Percentiles rank a stretch among this genome's conserved stretches.
Conservation (phyloP, 305 asterid genomes). For the Fraxinus paxiana region DNA sequence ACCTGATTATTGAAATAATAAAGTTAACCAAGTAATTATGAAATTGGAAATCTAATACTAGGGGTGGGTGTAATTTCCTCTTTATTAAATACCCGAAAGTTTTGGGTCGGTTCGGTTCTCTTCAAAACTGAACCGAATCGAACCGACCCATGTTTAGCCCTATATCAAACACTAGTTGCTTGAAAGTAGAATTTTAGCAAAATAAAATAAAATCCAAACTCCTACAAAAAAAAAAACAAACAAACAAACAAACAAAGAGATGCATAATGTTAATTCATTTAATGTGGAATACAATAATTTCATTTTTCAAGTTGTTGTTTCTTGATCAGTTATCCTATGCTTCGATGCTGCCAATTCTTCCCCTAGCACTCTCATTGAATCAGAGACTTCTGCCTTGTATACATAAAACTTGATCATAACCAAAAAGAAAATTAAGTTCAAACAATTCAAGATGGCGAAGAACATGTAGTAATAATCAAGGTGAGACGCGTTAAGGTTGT, state of each 20-base stretch:
- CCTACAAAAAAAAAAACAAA: too few relatives aligned
- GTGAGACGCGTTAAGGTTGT: constrained; percentile 73
- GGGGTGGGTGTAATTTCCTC: too few relatives aligned
- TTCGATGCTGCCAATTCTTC: constrained; percentile 43
- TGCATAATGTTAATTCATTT: not conserved
- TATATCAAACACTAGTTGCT: too few relatives aligned
- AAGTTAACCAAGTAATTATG: too few relatives aligned
- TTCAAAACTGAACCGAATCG: too few relatives aligned
- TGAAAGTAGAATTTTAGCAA: too few relatives aligned
- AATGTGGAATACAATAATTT: not conserved
- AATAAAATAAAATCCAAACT: too few relatives aligned
- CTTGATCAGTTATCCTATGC: constrained; percentile 21
- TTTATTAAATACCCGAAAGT: too few relatives aligned
- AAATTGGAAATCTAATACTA: too few relatives aligned
- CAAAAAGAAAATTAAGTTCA: constrained; percentile 57
- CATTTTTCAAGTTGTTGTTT: not conserved
- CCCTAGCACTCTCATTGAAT: constrained; percentile 54
- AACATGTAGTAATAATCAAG: constrained; percentile 71
- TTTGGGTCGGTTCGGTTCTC: too few relatives aligned
- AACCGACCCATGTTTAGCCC: too few relatives aligned
- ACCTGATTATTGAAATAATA: too few relatives aligned
- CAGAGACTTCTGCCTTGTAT: constrained; percentile 73
- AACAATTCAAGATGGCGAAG: constrained; percentile 45
- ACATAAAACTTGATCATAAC: constrained; percentile 51
- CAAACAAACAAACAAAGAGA: not conserved